Evolutionary conservation across 2,329 filamentous ascomycete species (phyloP).

Genomic region (Microascus cirrosus): DNA sequence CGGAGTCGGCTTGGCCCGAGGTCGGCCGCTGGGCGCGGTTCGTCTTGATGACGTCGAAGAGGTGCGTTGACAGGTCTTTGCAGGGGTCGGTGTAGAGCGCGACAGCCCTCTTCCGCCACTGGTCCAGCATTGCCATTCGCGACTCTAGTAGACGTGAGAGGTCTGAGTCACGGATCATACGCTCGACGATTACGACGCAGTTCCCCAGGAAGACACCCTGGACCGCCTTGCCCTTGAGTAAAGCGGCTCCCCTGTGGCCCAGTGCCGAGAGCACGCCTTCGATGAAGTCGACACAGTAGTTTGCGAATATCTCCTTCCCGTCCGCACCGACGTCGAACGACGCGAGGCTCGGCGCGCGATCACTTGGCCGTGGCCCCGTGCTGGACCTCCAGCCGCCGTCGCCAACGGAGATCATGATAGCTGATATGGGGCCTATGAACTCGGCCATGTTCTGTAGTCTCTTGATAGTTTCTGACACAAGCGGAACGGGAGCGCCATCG

Average conservation of each 20-base stretch:
- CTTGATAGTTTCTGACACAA: conserved; percentile 77
- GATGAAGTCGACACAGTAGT: conserved; percentile 84
- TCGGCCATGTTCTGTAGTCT: conserved; percentile 78
- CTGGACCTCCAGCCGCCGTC: conserved; percentile 77
- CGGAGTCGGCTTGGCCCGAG: conserved; percentile 68
- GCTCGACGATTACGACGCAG: conserved; percentile 71
- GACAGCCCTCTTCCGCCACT: conserved; percentile 79
- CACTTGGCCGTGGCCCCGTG: conserved; percentile 21
- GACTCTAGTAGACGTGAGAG: conserved; percentile 60
- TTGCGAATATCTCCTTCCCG: conserved; percentile 74
- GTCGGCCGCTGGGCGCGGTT: conserved; percentile 62
- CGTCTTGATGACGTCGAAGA: conserved; percentile 89
- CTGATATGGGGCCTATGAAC: conserved; percentile 76
- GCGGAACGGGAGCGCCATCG: conserved; percentile 67
- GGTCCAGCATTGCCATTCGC: conserved; percentile 58
- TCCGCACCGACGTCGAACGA: conserved; percentile 85
- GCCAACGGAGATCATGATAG: conserved; percentile 83
- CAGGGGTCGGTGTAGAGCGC: conserved; percentile 75
- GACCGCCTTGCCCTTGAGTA: conserved; percentile 68
- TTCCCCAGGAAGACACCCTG: conserved; percentile 89
- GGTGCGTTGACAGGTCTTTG: conserved; percentile 73
- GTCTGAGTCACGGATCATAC: conserved; percentile 73
- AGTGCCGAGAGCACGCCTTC: conserved; percentile 67
- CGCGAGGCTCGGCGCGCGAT: conserved; percentile 55
- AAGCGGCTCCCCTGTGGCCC: conserved; percentile 58